Conservation (phyloP, 1,284 basidiomycete species). For the Boletus hoseneyae region DNA sequence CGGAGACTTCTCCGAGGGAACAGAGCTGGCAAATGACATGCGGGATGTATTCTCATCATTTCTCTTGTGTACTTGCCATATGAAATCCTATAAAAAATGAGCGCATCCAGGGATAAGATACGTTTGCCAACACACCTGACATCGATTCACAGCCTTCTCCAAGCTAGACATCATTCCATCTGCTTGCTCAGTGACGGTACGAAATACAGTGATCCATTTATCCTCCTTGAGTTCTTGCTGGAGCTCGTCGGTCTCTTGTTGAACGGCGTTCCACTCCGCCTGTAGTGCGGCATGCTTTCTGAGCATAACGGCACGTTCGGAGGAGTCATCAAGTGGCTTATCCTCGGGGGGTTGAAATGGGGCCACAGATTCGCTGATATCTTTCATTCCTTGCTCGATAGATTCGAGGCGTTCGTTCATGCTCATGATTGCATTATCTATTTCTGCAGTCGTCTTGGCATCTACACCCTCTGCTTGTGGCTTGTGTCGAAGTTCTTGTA, state of each 20-base stretch:
- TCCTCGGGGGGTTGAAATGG: slow-evolving; percentile 52
- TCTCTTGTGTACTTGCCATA: slow-evolving; percentile 69
- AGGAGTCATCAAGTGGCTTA: slow-evolving; percentile 37
- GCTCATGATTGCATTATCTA: slow-evolving; percentile 76
- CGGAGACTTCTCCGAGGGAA: slow-evolving; percentile 50
- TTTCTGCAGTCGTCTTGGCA: slow-evolving; percentile 57
- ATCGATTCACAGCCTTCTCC: slow-evolving; percentile 85
- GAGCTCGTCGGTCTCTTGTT: slow-evolving; percentile 77
- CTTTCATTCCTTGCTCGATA: slow-evolving; percentile 66
- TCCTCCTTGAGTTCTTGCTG: slow-evolving; percentile 93
- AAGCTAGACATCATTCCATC: slow-evolving; percentile 96
- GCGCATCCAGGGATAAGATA: background rate
- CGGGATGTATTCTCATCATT: slow-evolving; percentile 48
- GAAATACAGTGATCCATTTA: slow-evolving; percentile 93
- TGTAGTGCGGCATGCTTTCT: slow-evolving; percentile 68
- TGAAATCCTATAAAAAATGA: slow-evolving; percentile 60
- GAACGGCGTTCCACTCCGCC: slow-evolving; percentile 76
- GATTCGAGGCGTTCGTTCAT: slow-evolving; percentile 79
- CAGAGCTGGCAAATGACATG: slow-evolving; percentile 43
- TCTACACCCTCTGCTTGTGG: slow-evolving; percentile 57
- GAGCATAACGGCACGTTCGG: slow-evolving; percentile 52
- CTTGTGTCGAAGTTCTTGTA: slow-evolving; percentile 81
- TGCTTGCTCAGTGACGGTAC: slow-evolving; percentile 88
- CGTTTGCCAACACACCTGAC: slow-evolving; percentile 55
- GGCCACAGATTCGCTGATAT: slow-evolving; percentile 59